phyloP scores from a whole-genome alignment of 345 rosid genomes.

The rapeseed (Brassica napus) region Da-Ae NC_063444.1:37412501-37413000 shows the following conservation, averaged over 20 bases:
- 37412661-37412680: neutral
- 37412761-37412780: slow-evolving; percentile 19
- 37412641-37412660: neutral
- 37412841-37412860: slow-evolving; percentile 22
- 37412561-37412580: neutral
- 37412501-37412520: slow-evolving; percentile 23
- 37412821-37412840: slow-evolving; percentile 9
- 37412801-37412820: slow-evolving; percentile 27
- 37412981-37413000: slow-evolving; percentile 75
- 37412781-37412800: slow-evolving; percentile 6
- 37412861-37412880: slow-evolving; percentile 13
- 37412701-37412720: neutral
- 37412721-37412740: slow-evolving; percentile 4
- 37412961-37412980: slow-evolving; percentile 80
- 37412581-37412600: neutral
- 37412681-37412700: neutral
- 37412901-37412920: neutral
- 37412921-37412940: slow-evolving; percentile 63
- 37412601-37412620: neutral
- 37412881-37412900: slow-evolving; percentile 9
- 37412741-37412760: slow-evolving; percentile 13
- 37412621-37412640: neutral
- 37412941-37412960: slow-evolving; percentile 91
- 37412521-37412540: slow-evolving; percentile 12
- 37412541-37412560: neutral